Conservation (phyloP, 2,329 filamentous ascomycete species). For the Zymoseptoria crescenta region DNA sequence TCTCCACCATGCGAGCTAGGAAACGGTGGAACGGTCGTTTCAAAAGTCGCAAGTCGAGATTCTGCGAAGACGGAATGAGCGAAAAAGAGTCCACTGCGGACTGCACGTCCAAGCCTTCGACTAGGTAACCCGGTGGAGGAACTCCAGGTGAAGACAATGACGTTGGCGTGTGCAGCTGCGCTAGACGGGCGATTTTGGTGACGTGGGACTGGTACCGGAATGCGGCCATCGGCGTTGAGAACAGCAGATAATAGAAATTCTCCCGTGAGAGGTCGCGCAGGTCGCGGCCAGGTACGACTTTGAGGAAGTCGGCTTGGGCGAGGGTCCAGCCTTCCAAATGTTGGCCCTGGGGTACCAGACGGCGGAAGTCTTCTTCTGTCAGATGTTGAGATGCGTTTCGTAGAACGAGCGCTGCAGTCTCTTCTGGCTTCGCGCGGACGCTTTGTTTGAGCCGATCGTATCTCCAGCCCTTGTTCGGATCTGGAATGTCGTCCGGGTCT, state of each 20-base stretch:
- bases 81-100: conserved; percentile 41
- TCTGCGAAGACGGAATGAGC: conserved; percentile 39
- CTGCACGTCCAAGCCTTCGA: conserved; percentile 42
- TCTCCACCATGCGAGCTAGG: conserved; percentile 29
- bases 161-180: conserved; percentile 35
- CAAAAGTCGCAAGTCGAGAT: conserved; percentile 30
- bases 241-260: conserved; percentile 63
- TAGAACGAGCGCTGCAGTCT: conserved; percentile 47
- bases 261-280: conserved; percentile 54
- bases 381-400: conserved; percentile 52
- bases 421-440: conserved; percentile 6
- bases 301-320: conserved; percentile 44
- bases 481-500: not conserved
- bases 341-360: conserved; percentile 53
- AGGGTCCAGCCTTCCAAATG: conserved; percentile 61
- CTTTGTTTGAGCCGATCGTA: not conserved
- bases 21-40: conserved; percentile 28
- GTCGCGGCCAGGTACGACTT: conserved; percentile 58
- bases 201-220: conserved; percentile 53
- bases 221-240: conserved; percentile 53
- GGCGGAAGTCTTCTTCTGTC: conserved; percentile 61
- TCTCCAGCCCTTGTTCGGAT: not conserved
- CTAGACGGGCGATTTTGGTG: conserved; percentile 43
- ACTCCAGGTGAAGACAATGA: conserved; percentile 37
- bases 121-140: conserved; percentile 35